These are phyloP conservation scores for Eutrema salsugineum DNA, from an alignment of 441 rosid genomes.

Conservation along the genomic window DNA sequence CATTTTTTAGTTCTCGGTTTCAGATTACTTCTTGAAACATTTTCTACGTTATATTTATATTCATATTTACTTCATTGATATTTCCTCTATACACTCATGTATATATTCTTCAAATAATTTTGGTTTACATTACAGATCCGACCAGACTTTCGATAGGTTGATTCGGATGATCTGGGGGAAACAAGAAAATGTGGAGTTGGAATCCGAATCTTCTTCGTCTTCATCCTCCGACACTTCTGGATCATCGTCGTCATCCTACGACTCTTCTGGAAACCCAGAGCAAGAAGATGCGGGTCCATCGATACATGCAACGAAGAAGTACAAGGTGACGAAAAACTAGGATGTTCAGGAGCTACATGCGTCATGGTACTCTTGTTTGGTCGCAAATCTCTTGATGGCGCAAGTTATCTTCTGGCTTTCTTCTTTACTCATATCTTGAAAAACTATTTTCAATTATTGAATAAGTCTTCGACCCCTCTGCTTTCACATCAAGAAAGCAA, in stretches of 20 bases:
- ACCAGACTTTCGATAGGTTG: neutral
- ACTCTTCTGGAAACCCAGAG: too few relatives aligned
- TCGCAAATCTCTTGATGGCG: too few relatives aligned
- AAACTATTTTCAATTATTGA: neutral
- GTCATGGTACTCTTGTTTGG: too few relatives aligned
- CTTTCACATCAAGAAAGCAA: neutral
- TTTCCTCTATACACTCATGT: neutral
- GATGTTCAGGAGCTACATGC: too few relatives aligned
- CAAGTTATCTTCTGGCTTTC: neutral
- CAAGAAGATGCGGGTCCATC: too few relatives aligned
- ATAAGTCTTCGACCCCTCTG: neutral
- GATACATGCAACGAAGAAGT: too few relatives aligned
- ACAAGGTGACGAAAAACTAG: too few relatives aligned
- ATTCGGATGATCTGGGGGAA: neutral
- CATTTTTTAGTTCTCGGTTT: neutral
- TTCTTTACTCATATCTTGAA: neutral
- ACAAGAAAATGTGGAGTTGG: neutral
- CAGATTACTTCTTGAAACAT: neutral
- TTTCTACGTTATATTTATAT: neutral
- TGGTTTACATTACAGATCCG: neutral
- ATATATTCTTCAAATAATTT: neutral
- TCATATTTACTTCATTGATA: too few relatives aligned
- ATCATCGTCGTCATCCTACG: neutral
- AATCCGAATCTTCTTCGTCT: neutral
- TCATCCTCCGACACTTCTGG: neutral